Percentiles rank a stretch among this genome's conserved stretches.
Evolutionary conservation across 768 basidiomycete species (phyloP).

Genomic region (Termitomyces sp.): DNA sequence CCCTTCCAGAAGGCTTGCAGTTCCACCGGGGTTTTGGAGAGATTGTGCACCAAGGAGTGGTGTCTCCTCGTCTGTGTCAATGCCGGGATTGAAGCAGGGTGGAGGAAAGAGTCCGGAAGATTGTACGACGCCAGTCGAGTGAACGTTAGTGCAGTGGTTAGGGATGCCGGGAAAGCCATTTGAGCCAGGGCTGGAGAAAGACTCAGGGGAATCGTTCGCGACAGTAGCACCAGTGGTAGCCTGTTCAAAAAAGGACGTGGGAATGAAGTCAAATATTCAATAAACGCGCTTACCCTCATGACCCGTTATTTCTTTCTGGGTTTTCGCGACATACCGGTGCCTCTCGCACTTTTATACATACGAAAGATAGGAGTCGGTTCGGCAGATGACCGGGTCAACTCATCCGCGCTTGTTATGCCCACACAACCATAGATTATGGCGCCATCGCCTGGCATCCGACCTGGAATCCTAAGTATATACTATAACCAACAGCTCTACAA

Average conservation of each 20-base stretch:
- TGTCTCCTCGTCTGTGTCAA: slow-evolving; percentile 41
- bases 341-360: not conserved
- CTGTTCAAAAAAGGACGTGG: not conserved
- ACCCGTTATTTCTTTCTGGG: not conserved
- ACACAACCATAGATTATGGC: too few species aligned
- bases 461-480: not conserved
- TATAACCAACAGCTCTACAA: not conserved
- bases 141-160: not conserved
- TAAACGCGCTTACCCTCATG: not conserved
- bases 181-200: not conserved
- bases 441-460: not conserved
- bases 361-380: not conserved
- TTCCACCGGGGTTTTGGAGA: slow-evolving; percentile 51
- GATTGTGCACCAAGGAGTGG: slow-evolving; percentile 42
- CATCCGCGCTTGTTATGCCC: not conserved
- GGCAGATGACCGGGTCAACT: not conserved
- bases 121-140: not conserved
- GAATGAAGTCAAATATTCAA: not conserved
- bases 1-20: slow-evolving; percentile 89
- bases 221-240: too few species aligned
- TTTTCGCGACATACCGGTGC: not conserved
- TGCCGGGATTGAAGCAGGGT: not conserved
- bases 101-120: not conserved
- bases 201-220: not conserved
- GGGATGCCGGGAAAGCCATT: not conserved